These are phyloP conservation scores for Theobroma grandiflorum DNA, from an alignment of 441 rosid species.

Conservation along the genomic window DNA sequence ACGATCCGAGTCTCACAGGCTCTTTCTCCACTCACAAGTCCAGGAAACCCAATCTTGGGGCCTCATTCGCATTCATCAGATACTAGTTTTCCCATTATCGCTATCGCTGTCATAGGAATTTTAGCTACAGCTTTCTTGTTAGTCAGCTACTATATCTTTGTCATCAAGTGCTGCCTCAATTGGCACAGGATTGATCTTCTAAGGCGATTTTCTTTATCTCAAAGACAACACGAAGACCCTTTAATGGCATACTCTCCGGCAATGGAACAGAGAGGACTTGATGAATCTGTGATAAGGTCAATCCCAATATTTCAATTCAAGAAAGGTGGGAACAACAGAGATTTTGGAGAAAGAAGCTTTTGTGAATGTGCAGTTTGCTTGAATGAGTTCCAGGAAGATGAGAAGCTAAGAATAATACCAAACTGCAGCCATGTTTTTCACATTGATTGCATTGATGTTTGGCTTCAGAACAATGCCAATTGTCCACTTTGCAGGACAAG, in stretches of 20 bases:
- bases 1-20: slow-evolving; percentile 36
- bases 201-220: slow-evolving; percentile 60
- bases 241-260: slow-evolving; percentile 55
- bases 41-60: slow-evolving; percentile 34
- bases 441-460: slow-evolving; percentile 88
- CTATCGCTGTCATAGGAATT: slow-evolving; percentile 78
- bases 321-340: slow-evolving; percentile 39
- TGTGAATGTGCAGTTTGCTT: slow-evolving; percentile 87
- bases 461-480: slow-evolving; percentile 91
- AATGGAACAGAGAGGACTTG: slow-evolving; percentile 64
- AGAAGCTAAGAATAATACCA: slow-evolving; percentile 77
- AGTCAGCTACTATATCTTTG: slow-evolving; percentile 83
- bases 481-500: slow-evolving; percentile 92
- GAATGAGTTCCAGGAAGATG: slow-evolving; percentile 84
- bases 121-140: slow-evolving; percentile 81
- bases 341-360: slow-evolving; percentile 45
- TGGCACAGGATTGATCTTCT: slow-evolving; percentile 77
- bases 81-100: slow-evolving; percentile 78
- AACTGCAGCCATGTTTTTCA: slow-evolving; percentile 84
- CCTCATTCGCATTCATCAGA: slow-evolving; percentile 51
- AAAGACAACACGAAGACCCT: slow-evolving; percentile 55
- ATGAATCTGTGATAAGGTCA: slow-evolving; percentile 80
- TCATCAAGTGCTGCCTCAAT: slow-evolving; percentile 83
- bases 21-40: slow-evolving; percentile 40
- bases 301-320: slow-evolving; percentile 81